These are phyloP conservation scores for Ophiostoma angusticollis DNA, from an alignment of 2,329 filamentous ascomycete genomes.

Conservation along the genomic window DNA sequence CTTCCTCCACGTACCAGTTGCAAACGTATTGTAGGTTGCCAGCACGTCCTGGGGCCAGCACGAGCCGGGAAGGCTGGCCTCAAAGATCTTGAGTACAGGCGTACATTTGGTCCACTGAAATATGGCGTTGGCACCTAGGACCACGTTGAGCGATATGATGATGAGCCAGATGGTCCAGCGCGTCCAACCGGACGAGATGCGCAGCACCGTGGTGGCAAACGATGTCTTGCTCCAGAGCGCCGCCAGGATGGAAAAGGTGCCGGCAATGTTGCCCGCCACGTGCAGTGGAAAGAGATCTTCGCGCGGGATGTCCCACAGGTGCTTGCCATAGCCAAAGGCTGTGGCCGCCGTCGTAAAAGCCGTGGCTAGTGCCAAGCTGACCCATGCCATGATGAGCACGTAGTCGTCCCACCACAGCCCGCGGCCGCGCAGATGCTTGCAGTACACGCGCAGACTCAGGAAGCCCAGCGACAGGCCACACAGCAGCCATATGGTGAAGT, in stretches of 20 bases:
- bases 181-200: conserved; percentile 19
- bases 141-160: conserved; percentile 21
- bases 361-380: conserved; percentile 12
- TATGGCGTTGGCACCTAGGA: conserved; percentile 16
- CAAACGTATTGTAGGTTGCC: conserved; percentile 22
- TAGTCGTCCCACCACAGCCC: conserved; percentile 21
- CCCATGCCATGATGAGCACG: conserved; percentile 17
- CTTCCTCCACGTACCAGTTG: too few species aligned
- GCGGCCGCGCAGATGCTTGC: conserved; percentile 17
- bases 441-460: conserved; percentile 17
- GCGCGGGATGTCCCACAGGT: conserved; percentile 14
- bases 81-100: conserved; percentile 20
- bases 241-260: conserved; percentile 19
- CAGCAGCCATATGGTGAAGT: conserved; percentile 15
- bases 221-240: conserved; percentile 26
- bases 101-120: conserved; percentile 22
- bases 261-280: conserved; percentile 14
- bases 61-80: conserved; percentile 14
- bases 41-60: conserved; percentile 22
- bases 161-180: conserved; percentile 20
- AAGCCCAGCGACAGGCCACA: conserved; percentile 13
- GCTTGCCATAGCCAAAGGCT: conserved; percentile 14
- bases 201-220: conserved; percentile 25
- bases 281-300: conserved; percentile 8
- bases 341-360: conserved; percentile 11